Percentiles rank a stretch among this genome's conserved stretches.
phyloP scores from a whole-genome alignment of 768 basidiomycete species.

The Boletus rubropictus region DNA sequence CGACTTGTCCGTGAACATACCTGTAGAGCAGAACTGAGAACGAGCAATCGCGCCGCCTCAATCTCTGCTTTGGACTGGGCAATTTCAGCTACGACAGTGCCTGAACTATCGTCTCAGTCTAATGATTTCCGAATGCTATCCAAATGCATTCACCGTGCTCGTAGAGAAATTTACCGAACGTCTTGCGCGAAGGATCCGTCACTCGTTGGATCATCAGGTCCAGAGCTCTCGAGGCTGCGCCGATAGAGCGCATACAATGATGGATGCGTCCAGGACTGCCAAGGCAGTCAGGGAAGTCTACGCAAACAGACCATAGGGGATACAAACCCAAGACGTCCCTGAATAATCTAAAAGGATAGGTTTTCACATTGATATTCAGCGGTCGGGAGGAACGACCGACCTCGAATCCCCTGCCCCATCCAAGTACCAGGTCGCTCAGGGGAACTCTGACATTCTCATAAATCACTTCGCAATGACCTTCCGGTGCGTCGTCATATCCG shows the following conservation, averaged over 20 bases:
- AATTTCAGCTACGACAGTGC: constrained; percentile 85
- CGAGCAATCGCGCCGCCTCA: constrained; percentile 80
- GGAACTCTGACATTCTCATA: constrained; percentile 95
- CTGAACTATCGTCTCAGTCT: constrained; percentile 34
- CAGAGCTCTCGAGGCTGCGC: constrained; percentile 76
- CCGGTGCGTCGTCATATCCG: constrained; percentile 92
- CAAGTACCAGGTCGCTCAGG: constrained; percentile 72
- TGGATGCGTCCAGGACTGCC: constrained; percentile 89
- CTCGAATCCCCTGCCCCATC: constrained; percentile 96
- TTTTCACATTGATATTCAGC: neutral
- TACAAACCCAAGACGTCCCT: constrained; percentile 86
- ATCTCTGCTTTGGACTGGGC: constrained; percentile 92
- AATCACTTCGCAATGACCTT: constrained; percentile 93
- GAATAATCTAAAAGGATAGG: constrained; percentile 61
- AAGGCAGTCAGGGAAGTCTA: neutral
- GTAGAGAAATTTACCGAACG: constrained; percentile 87
- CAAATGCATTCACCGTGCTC: constrained; percentile 68
- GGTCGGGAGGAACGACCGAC: constrained; percentile 30
- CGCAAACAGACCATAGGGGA: neutral
- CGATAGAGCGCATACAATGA: constrained; percentile 97
- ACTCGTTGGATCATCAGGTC: constrained; percentile 87
- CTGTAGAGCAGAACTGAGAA: constrained; percentile 87
- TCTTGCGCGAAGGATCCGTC: constrained; percentile 86
- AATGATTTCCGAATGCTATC: neutral
- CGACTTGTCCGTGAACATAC: constrained; percentile 29